These are phyloP conservation scores for Phylloporus sp. DNA, from an alignment of 768 basidiomycete genomes.

Conservation along the genomic window DNA sequence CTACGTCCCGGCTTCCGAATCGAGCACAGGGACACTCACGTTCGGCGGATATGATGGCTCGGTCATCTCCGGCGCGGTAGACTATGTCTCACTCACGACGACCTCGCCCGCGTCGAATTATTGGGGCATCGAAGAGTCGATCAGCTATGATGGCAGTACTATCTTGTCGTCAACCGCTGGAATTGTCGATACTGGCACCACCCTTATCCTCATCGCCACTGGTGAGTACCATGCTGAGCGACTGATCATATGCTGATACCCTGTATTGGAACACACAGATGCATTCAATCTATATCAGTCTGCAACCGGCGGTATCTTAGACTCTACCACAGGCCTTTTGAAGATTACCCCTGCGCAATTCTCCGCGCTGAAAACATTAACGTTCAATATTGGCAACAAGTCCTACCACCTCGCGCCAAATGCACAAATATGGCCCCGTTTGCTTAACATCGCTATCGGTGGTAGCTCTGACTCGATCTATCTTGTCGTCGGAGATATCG, in stretches of 20 bases:
- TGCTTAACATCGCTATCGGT: neutral
- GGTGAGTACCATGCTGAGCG: neutral
- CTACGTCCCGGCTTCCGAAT: conserved; percentile 21
- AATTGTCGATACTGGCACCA: neutral
- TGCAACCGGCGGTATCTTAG: neutral
- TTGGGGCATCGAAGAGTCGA: conserved; percentile 30
- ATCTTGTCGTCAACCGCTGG: conserved; percentile 12
- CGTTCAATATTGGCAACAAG: neutral
- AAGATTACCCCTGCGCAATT: neutral
- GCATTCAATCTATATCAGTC: neutral
- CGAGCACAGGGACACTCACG: conserved; percentile 20
- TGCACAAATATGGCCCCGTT: neutral
- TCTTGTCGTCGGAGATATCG: neutral
- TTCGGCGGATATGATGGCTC: conserved; percentile 21
- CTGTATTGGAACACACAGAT: neutral
- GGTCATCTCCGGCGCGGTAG: conserved; percentile 16
- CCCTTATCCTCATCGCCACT: neutral
- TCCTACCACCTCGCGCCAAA: neutral
- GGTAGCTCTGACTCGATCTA: neutral
- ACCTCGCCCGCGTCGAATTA: conserved; percentile 21
- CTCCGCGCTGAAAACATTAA: neutral
- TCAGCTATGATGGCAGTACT: conserved; percentile 18
- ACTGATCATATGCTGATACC: neutral
- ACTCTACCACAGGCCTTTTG: neutral
- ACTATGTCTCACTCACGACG: conserved; percentile 21